Evolutionary conservation across 2,329 filamentous ascomycete species (phyloP), one percentile per base, ranked within the genome.

Genomic region (Penicillium sp.): DNA sequence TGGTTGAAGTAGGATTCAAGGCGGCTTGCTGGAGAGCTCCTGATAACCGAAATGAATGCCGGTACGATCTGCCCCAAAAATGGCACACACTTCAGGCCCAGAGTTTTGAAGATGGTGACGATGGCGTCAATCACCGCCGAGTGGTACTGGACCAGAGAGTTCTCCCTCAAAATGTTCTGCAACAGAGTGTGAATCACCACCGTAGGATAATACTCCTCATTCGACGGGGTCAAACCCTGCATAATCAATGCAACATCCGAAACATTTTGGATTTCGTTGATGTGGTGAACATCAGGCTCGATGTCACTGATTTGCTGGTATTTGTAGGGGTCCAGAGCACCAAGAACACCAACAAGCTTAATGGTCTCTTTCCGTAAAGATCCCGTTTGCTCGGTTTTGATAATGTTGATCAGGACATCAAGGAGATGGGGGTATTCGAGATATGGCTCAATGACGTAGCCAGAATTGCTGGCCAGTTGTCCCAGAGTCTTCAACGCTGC

Each of bases 1-100:
- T 99, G 94, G 66, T 94, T 99, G 76, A 99, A 99, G 70, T 99
- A 99, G 2, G 91, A 92, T 68, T 99, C 94, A 0, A 96, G 82
- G 33, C 90, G 85, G 44, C 84, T 87, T 2, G 83, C 79, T 14
- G 89, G 84, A 5, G 92, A 91, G 45, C 87, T 88, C 61, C 88
- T 83, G 55, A 99, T 96, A 50, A 99, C 92, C 14, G 84, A 80
- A 38, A 99, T 81, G 66, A 99, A 99, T 0, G 91, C 94, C 0
- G 95, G 94, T 28, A 99, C 89, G 55, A 99, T 96, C 54, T 94
- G 88, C 54, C 89, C 88, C 1, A 99, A 82, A 71, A 97, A 99
- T 0, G 90, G 89, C 8, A 99, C 92, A 69, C 94, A 99, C 69
- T 97, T 96, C 62, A 99, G 76, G 2, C 94, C 94, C 54, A 99